Base-by-base conservation (phyloP, 345 rosid species). In the Pugionium dolabratum region DNA sequence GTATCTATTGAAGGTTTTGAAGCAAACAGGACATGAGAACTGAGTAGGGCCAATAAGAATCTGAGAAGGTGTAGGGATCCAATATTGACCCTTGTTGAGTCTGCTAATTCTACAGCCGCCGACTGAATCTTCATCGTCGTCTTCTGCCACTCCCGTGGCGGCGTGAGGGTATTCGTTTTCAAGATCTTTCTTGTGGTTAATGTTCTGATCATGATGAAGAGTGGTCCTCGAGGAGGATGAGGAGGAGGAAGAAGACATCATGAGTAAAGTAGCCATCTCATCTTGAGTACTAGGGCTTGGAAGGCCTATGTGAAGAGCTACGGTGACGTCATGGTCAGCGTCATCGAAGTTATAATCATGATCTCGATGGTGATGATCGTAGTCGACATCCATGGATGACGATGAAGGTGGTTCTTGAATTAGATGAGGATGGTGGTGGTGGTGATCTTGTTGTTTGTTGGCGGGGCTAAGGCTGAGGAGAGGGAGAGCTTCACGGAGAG, bases 11-110 rank as follows among this genome's bases (percentile, higher is more conserved):
- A 92, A 92, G 78, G 88, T 87, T 79, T 89, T 89, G 88, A 75
- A 89, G 78, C 98, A 92, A 75, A 92, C 88, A 83, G 96, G 96
- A 86, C 98, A 92, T 50, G 96, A 89, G 78, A 92, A 92, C 79
- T 92, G 98, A 2, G 96, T 92, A 59, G 98, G 98, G 11, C 98
- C 98, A 74, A 89, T 87, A 57, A 92, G 90, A 84, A 92, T 92
- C 84, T 92, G 98, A 55, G 98, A 81, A 75, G 96, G 95, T 5
- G 98, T 92, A 37, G 98, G 98, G 85, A 92, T 92, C 98, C 98
- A 92, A 61, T 89, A 89, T 66, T 89, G 95, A 73, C 98, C 96
- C 79, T 86, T 91, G 74, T 85, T 86, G 60, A 91, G 87, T 81
- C 90, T 85, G 75, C 66, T 85, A 35, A 84, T 69, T 18, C 83